Base-by-base conservation (phyloP, 2,329 filamentous ascomycete genomes). In the Cladosporium sp. region DNA sequence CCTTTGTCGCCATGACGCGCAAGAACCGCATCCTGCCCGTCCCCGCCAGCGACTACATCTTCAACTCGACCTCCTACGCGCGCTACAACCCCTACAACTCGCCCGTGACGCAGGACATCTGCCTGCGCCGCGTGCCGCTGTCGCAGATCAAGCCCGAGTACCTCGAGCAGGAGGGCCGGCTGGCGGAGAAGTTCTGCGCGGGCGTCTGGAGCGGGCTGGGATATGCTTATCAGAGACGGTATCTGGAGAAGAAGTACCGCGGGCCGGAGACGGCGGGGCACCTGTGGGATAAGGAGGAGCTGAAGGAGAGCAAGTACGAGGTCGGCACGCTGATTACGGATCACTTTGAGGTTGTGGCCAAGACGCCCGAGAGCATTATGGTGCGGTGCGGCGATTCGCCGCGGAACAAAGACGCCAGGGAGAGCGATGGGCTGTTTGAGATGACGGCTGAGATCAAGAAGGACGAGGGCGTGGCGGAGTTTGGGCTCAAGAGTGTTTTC, bases 341-440 rank as follows among this genome's bases (percentile, higher is more conserved):
- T 64, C 85, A 88, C 67, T 88, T 88, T 63, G 82, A 87, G 66
- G 83, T 88, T 0, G 71, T 88, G 1, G 79, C 83, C 49, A 84
- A 84, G 69, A 83, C 79, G 0, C 71, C 78, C 0, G 75, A 74
- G 6, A 72, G 76, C 9, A 83, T 87, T 54, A 75, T 82, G 1
- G 75, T 87, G 18, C 80, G 85, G 18, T 85, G 81, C 58, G 85
- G 85, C 13, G 85, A 84, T 56, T 80, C 80, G 2, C 85, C 85
- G 0, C 73, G 80, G 18, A 79, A 79, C 42, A 71, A 70, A 42
- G 77, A 72, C 0, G 75, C 79, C 2, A 75, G 85, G 7, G 72
- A 75, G 8, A 79, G 77, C 1, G 85, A 88, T 61, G 85, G 85
- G 0, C 70, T 87, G 22, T 86, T 87, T 57, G 76, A 84, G 65